Evolutionary conservation across 2,329 filamentous ascomycete species (phyloP).

Genomic region (Lasiodiplodia theobromae): DNA sequence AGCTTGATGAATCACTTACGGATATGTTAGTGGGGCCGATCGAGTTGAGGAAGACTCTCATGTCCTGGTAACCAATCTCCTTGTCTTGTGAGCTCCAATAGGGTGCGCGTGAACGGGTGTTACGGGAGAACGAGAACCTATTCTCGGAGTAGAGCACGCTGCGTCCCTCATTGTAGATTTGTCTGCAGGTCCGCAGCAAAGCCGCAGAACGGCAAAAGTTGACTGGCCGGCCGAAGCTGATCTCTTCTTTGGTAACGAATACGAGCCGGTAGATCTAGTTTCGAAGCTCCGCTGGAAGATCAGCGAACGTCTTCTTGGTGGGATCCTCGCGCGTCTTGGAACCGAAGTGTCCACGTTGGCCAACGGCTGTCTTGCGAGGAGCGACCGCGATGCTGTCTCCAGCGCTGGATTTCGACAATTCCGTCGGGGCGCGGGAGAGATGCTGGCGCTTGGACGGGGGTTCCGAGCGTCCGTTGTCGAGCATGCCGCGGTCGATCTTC

Average conservation of each 20-base stretch:
- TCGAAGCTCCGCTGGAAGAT: constrained; percentile 52
- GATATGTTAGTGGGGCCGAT: constrained; percentile 57
- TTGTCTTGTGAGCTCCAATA: constrained; percentile 52
- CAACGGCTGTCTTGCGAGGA: background rate
- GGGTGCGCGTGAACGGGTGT: constrained; percentile 43
- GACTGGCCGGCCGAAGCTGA: constrained; percentile 46
- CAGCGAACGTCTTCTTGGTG: constrained; percentile 43
- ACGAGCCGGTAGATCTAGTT: constrained; percentile 56
- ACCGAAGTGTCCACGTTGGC: background rate
- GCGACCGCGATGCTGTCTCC: constrained; percentile 14
- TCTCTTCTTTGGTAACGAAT: constrained; percentile 44
- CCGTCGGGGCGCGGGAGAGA: background rate
- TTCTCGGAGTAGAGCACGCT: constrained; percentile 60
- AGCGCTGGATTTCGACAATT: background rate
- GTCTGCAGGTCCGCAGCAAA: constrained; percentile 55
- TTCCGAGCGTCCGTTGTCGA: constrained; percentile 22
- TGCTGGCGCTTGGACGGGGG: constrained; percentile 10
- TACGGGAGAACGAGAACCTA: constrained; percentile 54
- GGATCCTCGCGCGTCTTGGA: background rate
- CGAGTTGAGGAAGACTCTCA: constrained; percentile 53
- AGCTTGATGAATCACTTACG: background rate
- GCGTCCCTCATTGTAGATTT: constrained; percentile 55
- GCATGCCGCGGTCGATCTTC: constrained; percentile 46
- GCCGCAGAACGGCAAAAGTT: constrained; percentile 52
- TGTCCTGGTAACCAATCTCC: constrained; percentile 57